A percentile compares a stretch with the other conserved stretches of the same genome.
Evolutionary conservation across 352 stramenopile genomes (phyloP).

Genomic region (Phytophthora foliorum): DNA sequence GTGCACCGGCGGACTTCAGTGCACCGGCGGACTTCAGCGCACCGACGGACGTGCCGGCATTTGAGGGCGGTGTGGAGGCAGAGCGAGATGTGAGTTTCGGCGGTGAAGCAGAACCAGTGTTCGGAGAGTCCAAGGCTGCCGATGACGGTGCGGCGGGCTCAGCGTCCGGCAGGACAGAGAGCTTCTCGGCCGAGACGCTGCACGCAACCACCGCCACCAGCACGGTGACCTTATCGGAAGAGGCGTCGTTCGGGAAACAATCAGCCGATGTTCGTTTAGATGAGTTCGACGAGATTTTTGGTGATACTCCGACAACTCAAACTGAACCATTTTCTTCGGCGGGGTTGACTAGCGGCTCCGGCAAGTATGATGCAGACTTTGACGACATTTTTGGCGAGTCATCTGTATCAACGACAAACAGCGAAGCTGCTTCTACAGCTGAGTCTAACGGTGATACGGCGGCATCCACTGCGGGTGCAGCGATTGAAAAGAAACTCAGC

Average conservation of each 20-base stretch:
- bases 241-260: not conserved
- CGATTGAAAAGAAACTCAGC: slow-evolving; percentile 10
- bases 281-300: slow-evolving; percentile 39
- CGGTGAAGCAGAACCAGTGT: not conserved
- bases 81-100: too few species aligned
- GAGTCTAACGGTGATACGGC: not conserved
- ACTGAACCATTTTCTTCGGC: not conserved
- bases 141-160: too few species aligned
- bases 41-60: too few species aligned
- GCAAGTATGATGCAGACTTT: slow-evolving; percentile 29
- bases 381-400: slow-evolving; percentile 36
- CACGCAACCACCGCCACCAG: too few species aligned
- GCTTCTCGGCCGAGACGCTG: too few species aligned
- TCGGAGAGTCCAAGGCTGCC: too few species aligned
- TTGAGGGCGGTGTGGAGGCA: too few species aligned
- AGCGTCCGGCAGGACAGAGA: too few species aligned
- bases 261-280: not conserved
- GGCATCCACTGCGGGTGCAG: not conserved
- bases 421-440: not conserved
- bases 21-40: slow-evolving; percentile 1
- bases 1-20: slow-evolving; percentile 2
- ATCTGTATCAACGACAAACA: not conserved
- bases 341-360: not conserved
- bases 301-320: not conserved
- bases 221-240: not conserved